Evolutionary conservation across 2,329 filamentous ascomycete species (phyloP).

Genomic region (Claviceps fusiformis): DNA sequence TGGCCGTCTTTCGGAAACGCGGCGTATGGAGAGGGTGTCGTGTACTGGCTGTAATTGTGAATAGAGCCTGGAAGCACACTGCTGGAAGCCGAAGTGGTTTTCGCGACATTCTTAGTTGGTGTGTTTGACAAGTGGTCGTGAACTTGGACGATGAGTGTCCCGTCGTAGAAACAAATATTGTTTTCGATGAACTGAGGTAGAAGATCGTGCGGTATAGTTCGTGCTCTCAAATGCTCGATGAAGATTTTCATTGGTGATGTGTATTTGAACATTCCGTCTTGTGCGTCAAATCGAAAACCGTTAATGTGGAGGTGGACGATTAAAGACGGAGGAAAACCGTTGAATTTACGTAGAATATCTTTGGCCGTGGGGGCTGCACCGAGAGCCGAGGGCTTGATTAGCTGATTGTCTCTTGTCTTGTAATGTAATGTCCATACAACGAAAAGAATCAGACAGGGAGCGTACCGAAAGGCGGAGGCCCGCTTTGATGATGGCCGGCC

Average conservation of each 20-base stretch:
- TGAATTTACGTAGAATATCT: slow-evolving; percentile 75
- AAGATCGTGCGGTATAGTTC: slow-evolving; percentile 81
- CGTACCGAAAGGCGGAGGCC: slow-evolving; percentile 40
- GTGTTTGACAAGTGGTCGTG: slow-evolving; percentile 66
- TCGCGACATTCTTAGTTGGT: slow-evolving; percentile 43
- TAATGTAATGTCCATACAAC: too few species aligned
- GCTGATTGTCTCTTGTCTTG: background rate
- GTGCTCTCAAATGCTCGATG: slow-evolving; percentile 60
- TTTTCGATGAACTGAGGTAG: slow-evolving; percentile 60
- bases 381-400: background rate
- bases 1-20: slow-evolving; percentile 54
- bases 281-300: slow-evolving; percentile 85
- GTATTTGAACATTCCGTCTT: slow-evolving; percentile 85
- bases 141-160: slow-evolving; percentile 88
- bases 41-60: slow-evolving; percentile 79
- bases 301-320: slow-evolving; percentile 73
- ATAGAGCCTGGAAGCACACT: slow-evolving; percentile 65
- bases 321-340: slow-evolving; percentile 63
- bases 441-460: background rate
- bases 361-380: slow-evolving; percentile 53
- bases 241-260: slow-evolving; percentile 79
- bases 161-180: slow-evolving; percentile 78
- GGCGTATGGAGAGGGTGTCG: slow-evolving; percentile 78
- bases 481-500: slow-evolving; percentile 21
- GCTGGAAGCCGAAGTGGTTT: slow-evolving; percentile 37